Evolutionary conservation across 495 filamentous ascomycete species (phyloP).

Genomic region (Bryoglossum gracile): DNA sequence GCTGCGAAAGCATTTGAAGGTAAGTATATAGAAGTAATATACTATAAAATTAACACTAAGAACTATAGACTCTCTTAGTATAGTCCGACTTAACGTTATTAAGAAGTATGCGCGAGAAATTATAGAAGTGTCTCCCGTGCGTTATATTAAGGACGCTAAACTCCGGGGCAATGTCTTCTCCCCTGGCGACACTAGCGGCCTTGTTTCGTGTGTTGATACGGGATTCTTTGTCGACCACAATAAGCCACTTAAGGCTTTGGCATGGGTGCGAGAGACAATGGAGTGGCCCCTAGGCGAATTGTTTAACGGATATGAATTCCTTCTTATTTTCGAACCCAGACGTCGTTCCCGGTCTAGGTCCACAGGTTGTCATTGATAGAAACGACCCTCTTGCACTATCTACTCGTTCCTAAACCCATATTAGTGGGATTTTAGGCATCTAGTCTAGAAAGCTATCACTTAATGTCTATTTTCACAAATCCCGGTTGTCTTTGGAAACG

Average conservation of each 20-base stretch:
- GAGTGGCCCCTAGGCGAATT: conserved; percentile 34
- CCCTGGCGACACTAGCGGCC: conserved; percentile 7
- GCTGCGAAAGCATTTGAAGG: conserved; percentile 26
- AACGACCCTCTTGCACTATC: no score
- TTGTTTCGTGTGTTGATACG: conserved; percentile 29
- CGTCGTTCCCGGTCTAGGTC: no score
- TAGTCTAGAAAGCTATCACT: no score
- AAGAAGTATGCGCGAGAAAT: conserved; percentile 23
- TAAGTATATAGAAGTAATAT: no score
- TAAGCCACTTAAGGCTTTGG: conserved; percentile 29
- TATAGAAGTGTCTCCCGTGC: conserved; percentile 29
- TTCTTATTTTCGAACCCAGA: no score
- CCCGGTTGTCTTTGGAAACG: no score
- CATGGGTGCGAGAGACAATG: conserved; percentile 21
- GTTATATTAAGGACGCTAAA: conserved; percentile 30
- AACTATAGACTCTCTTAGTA: no score
- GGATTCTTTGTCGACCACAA: conserved; percentile 32
- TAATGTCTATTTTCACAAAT: no score
- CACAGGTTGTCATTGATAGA: no score
- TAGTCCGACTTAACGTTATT: background rate
- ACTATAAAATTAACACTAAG: no score
- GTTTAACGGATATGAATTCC: background rate
- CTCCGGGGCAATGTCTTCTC: conserved; percentile 27
- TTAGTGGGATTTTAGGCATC: no score
- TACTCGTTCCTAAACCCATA: no score